phyloP scores from a whole-genome alignment of 768 basidiomycete genomes.

The Hygrophorus pudorinus region DNA sequence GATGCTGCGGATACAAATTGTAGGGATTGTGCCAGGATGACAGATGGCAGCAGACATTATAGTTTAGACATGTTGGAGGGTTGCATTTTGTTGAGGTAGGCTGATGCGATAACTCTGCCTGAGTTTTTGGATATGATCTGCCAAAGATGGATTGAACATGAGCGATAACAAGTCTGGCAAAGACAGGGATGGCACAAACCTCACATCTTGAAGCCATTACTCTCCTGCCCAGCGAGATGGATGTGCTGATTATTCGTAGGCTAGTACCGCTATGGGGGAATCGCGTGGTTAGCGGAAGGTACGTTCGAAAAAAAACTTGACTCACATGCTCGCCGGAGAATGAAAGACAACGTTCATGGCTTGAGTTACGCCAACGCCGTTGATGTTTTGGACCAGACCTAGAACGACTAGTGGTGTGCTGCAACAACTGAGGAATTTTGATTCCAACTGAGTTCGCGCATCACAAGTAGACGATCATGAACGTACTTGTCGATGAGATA shows the following conservation, averaged over 20 bases:
- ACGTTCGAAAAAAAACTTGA: slow-evolving; percentile 6
- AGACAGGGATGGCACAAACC: slow-evolving; percentile 26
- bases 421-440: slow-evolving; percentile 36
- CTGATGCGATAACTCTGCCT: slow-evolving; percentile 54
- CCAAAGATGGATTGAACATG: not conserved
- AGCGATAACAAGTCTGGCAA: not conserved
- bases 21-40: too few species aligned
- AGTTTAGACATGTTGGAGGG: slow-evolving; percentile 21
- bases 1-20: too few species aligned
- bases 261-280: slow-evolving; percentile 38
- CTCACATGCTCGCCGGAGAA: slow-evolving; percentile 55
- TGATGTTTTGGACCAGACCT: slow-evolving; percentile 46
- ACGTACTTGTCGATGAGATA: slow-evolving; percentile 66
- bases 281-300: slow-evolving; percentile 6
- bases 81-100: slow-evolving; percentile 67
- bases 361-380: slow-evolving; percentile 70
- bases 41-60: not conserved
- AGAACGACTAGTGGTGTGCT: slow-evolving; percentile 60
- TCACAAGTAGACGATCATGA: not conserved
- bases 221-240: slow-evolving; percentile 55
- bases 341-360: slow-evolving; percentile 63
- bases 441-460: not conserved
- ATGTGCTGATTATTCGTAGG: slow-evolving; percentile 52
- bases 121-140: slow-evolving; percentile 52
- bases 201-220: slow-evolving; percentile 68